Conservation (phyloP, 225 moss, liverwort and hornwort genomes). For the Rhytidiadelphus loreus region DNA sequence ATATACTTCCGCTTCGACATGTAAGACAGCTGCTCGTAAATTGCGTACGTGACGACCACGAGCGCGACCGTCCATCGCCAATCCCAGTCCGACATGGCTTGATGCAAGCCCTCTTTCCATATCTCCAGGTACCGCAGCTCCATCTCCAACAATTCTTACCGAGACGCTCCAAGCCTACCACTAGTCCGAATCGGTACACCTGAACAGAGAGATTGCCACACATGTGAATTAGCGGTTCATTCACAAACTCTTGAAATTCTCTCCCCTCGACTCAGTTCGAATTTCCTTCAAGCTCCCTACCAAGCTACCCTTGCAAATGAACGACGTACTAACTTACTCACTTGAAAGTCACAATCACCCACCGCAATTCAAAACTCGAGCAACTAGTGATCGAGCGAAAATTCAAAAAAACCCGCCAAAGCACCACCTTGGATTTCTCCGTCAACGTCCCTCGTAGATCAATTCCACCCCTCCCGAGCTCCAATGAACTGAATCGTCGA, state of each 20-base stretch:
- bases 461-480: not conserved
- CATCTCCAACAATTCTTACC: not conserved
- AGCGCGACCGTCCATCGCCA: conserved; percentile 52
- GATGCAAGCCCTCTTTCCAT: conserved; percentile 11
- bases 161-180: not conserved
- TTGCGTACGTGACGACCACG: conserved; percentile 17
- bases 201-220: not conserved
- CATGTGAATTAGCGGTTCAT: not conserved
- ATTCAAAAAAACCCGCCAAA: not conserved
- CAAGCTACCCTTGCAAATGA: not conserved
- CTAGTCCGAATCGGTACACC: not conserved
- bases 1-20: conserved; percentile 54
- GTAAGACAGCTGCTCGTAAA: conserved; percentile 67
- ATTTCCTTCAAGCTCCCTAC: not conserved
- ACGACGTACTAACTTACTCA: not conserved
- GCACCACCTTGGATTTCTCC: conserved; percentile 9
- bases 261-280: not conserved
- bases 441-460: not conserved
- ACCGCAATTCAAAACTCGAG: not conserved
- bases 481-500: not conserved
- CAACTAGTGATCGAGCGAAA: not conserved
- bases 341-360: not conserved
- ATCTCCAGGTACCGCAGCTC: conserved; percentile 1
- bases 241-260: not conserved
- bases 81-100: conserved; percentile 9